Conservation (phyloP, 2,329 filamentous ascomycete genomes). For the Trichoderma sp. region DNA sequence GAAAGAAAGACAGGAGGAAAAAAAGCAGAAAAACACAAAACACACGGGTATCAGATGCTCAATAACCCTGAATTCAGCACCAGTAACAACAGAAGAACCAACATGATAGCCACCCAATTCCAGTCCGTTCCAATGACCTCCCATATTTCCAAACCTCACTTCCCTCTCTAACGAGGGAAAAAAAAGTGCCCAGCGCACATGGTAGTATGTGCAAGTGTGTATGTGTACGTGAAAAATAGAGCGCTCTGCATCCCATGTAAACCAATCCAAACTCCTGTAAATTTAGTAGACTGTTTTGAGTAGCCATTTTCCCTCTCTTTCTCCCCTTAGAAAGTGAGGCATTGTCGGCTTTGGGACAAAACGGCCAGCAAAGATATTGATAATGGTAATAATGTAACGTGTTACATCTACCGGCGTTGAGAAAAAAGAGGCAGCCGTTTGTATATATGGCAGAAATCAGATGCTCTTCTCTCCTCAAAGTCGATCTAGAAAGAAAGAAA, state of each 20-base stretch:
- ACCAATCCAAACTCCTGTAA: constrained; percentile 21
- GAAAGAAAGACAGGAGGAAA: constrained; percentile 29
- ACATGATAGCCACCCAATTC: background rate
- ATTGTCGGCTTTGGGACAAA: background rate
- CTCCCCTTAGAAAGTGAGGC: background rate
- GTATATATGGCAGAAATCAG: constrained; percentile 1
- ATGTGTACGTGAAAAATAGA: background rate
- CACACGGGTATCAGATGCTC: constrained; percentile 42
- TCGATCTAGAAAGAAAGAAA: background rate
- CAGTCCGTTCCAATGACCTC: background rate
- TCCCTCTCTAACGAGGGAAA: background rate
- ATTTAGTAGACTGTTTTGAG: background rate
- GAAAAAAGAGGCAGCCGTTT: background rate
- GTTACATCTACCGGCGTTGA: background rate
- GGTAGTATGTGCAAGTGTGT: background rate
- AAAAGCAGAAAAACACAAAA: background rate
- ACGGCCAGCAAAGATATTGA: background rate
- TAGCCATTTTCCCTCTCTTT: background rate
- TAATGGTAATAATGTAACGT: background rate
- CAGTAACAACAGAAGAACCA: constrained; percentile 30
- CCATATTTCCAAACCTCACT: constrained; percentile 4
- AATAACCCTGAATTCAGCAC: constrained; percentile 36
- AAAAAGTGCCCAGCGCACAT: background rate
- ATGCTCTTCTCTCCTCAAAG: background rate
- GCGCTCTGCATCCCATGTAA: constrained; percentile 13